Evolutionary conservation across 2,329 filamentous ascomycete genomes (phyloP), one percentile per base, ranked within the genome.

Genomic region (Fusarium fracticaudum): DNA sequence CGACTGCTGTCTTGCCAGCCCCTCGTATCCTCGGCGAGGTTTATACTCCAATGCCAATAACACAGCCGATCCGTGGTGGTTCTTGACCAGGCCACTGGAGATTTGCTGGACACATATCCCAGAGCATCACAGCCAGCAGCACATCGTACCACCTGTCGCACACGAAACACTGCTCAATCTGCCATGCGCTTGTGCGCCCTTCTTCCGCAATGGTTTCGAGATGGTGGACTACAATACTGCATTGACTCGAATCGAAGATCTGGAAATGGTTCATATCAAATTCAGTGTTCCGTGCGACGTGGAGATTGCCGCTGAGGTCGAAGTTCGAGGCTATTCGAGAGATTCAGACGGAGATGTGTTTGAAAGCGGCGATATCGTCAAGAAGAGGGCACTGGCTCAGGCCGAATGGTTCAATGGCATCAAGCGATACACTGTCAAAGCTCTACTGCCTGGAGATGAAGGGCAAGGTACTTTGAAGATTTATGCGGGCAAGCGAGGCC

Each of bases 71-170:
- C 87, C 87, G 38, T 98, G 94, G 92, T 99, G 95, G 88, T 99
- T 99, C 85, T 89, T 99, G n/a, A 86, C 94, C 2, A 90, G 94
- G 14, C 97, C 97, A 11, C 89, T 92, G 51, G 94, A 99, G 82
- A 90, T 96, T 14, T 98, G 96, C 86, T 99, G 96, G 88, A 98
- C 96, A 4, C 96, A 99, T 82, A 92, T 99, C 29, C 95, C 96
- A 10, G 90, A 98, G 63, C 90, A 94, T 64, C 93, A 95, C 60
- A 89, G 92, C 67, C 95, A 98, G 79, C 96, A 99, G 81, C 96
- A 98, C 79, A 92, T 99, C 64, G 95, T 95, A 68, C 96, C 96
- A 22, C 91, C 95, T 0, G 91, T 98, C 31, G 91, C 94, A 8
- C 92, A 95, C 67, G 95, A 98, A 77, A 90, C 97, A 13, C 86